Evolutionary conservation across 2,329 filamentous ascomycete species (phyloP), one percentile per base, ranked within the genome.

Genomic region (Cercospora beticola): DNA sequence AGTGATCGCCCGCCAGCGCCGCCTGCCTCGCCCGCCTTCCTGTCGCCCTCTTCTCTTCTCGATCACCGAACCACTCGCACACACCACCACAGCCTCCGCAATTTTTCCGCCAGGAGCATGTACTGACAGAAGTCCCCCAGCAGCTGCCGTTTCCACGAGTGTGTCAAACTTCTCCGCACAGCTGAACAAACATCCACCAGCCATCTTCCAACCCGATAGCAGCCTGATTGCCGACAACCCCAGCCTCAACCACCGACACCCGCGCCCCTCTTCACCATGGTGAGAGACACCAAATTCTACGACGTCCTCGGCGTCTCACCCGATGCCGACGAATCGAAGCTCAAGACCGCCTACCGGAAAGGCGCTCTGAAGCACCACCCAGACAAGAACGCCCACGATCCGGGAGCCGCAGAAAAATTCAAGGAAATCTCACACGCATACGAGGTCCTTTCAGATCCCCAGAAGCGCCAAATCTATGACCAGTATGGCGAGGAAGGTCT

Each of bases 401-500:
- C 94, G 49, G 91, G 90, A 28, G 94, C 95, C 62, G 93, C 94
- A 76, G 93, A 97, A 70, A 99, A 97, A 83, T 99, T 99, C 90
- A 98, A 99, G 86, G 94, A 97, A 77, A 87, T 97, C 70, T 97
- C 93, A 73, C 90, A 94, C 79, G 95, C 95, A 70, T 99, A 98
- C 83, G 95, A 99, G 85, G 87, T 96, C 74, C 89, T 99, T 18
- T 95, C 92, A 75, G 95, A 99, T 79, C 81, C 92, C 46, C 91
- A 97, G 81, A 97, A 97, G 87, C 92, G 95, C 79, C 83, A 89
- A 76, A 80, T 98, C 71, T 99, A 99, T 82, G 95, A 99, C 78
- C 93, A 97, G 82, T 97, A 96, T 90, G 95, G 95, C 74, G 94
- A 99, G 84, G 93, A 96, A 77, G 95, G 95, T 71, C 88, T 99